Percentiles rank a stretch among this genome's conserved stretches.
Evolutionary conservation across 2,329 filamentous ascomycete genomes (phyloP).

Genomic region (Ceratocystis papillata): DNA sequence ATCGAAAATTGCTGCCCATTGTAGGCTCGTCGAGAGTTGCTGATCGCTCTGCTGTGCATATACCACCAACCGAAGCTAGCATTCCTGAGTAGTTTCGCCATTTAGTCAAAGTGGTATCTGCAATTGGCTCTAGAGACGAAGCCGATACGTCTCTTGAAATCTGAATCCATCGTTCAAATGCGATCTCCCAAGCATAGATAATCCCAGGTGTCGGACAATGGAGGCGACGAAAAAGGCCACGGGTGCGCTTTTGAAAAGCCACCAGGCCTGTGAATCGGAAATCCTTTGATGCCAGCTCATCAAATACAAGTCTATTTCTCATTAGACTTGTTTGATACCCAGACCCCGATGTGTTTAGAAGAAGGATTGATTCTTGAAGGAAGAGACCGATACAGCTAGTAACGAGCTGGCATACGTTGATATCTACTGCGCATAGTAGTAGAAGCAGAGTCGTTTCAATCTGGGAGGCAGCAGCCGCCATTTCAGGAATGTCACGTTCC

Average conservation of each 20-base stretch:
- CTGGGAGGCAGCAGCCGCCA: constrained; percentile 42
- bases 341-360: constrained; percentile 41
- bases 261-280: constrained; percentile 59
- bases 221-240: constrained; percentile 49
- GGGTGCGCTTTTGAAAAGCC: constrained; percentile 57
- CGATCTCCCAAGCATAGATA: constrained; percentile 54
- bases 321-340: constrained; percentile 35
- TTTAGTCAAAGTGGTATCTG: constrained; percentile 48
- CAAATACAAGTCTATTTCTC: constrained; percentile 50
- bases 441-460: constrained; percentile 54
- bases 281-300: constrained; percentile 50
- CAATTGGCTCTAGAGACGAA: constrained; percentile 40
- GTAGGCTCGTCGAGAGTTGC: constrained; percentile 47
- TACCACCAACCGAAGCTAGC: constrained; percentile 54
- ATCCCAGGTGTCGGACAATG: constrained; percentile 56
- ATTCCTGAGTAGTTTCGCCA: constrained; percentile 63
- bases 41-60: constrained; percentile 51
- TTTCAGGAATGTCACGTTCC: constrained; percentile 45
- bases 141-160: constrained; percentile 53
- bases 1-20: constrained; percentile 43
- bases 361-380: constrained; percentile 48
- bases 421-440: constrained; percentile 53
- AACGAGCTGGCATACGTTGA: constrained; percentile 54
- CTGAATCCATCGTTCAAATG: constrained; percentile 54
- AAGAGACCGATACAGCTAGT: constrained; percentile 51